Evolutionary conservation across 495 filamentous ascomycete genomes (phyloP).

Genomic region (Tuber umbilicatum): DNA sequence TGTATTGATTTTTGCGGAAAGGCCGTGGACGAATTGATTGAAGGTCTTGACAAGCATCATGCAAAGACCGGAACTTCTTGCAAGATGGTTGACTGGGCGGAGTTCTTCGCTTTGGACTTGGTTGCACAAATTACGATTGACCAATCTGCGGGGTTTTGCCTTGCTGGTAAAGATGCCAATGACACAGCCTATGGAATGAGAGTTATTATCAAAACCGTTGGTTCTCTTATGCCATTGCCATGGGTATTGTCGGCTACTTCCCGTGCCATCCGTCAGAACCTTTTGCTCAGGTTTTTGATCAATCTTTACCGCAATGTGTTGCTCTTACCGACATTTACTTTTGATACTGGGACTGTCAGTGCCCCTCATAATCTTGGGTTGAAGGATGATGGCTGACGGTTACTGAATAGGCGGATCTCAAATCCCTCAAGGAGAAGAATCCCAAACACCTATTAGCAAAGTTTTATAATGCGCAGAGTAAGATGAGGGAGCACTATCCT

Average conservation of each 20-base stretch:
- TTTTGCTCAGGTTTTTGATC: constrained; percentile 31
- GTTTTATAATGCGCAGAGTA: constrained; percentile 27
- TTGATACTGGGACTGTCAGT: not conserved
- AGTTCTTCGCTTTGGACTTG: constrained; percentile 75
- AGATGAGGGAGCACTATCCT: constrained; percentile 32
- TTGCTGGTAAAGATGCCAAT: constrained; percentile 30
- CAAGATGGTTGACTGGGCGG: constrained; percentile 66
- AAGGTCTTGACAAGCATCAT: constrained; percentile 54
- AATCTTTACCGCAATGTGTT: constrained; percentile 27
- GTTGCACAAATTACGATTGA: constrained; percentile 26
- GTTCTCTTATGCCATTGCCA: constrained; percentile 28
- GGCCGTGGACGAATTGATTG: constrained; percentile 63
- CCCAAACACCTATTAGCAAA: constrained; percentile 29
- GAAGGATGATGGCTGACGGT: not conserved
- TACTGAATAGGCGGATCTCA: constrained; percentile 22
- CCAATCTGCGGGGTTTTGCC: constrained; percentile 31
- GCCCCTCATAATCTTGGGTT: not conserved
- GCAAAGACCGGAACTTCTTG: constrained; percentile 50
- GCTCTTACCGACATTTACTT: not conserved
- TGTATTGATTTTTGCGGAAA: constrained; percentile 61
- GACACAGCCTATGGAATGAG: constrained; percentile 25
- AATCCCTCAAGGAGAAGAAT: constrained; percentile 20
- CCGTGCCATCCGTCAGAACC: constrained; percentile 26
- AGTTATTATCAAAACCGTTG: constrained; percentile 33
- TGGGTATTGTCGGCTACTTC: constrained; percentile 31